Base-by-base conservation (phyloP, 768 basidiomycete genomes). In the Macrolepiota dolichaula region DNA sequence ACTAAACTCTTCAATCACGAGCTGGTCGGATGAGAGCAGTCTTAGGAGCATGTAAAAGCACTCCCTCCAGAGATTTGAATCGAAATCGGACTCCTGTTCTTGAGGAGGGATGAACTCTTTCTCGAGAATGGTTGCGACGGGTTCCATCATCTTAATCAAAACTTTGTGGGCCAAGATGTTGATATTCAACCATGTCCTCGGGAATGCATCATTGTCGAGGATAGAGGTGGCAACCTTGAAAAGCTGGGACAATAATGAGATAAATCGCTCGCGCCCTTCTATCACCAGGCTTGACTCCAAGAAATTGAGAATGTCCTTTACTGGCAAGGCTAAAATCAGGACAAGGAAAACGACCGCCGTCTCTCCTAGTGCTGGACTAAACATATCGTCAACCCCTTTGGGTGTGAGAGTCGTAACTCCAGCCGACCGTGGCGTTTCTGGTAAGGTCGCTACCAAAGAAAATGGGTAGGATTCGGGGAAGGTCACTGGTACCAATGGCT, bases 401-500 rank as follows among this genome's bases (percentile, higher is more conserved):
- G 74, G 68, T 57, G 71, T 72, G 25, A 74, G 73, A n/a, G 73
- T 67, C 57, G 76, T 75, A 17, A 77, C 74, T 53, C 74, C 78
- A 15, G 59, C 52, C 7, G 59, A 61, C 17, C 78, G 75, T 40
- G 77, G 76, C 29, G 77, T 68, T 59, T 85, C 85, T 2, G 92
- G 89, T 24, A 88, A 73, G 35, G 85, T 79, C 0, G 89, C 79
- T 25, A 93, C 68, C 19, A 98, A 79, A 5, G 93, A 88, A 72
- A 97, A 95, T 0, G 96, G 96, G 71, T 98, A 95, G 0, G 95
- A 89, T 64, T 94, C 91, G 0, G 96, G 96, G 75, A 98, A 98
- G 1, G 91, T 89, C 47, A 92, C 86, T 0, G 94, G 95, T 1
- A 82, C 70, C 1, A 77, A 69, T 22, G 86, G 74, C 51, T 86